Conservation (phyloP, 1,139 yeast species). For the Kodamaea fungicola region DNA sequence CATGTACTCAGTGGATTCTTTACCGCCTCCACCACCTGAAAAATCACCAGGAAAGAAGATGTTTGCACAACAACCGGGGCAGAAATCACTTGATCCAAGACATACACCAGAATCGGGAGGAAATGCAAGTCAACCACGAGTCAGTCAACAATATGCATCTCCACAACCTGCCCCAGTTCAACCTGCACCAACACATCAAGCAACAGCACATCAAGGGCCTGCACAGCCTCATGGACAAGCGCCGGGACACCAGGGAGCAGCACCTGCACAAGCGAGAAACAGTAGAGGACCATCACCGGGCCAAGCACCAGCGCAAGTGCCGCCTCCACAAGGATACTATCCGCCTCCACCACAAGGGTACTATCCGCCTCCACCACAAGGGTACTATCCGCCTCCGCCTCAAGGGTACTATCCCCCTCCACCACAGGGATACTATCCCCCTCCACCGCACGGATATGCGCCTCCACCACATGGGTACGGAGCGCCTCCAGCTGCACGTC, state of each 20-base stretch:
- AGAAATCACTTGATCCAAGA: background rate
- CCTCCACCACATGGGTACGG: conserved; percentile 8
- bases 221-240: background rate
- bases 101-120: background rate
- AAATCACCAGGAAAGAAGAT: background rate
- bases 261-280: conserved; percentile 5
- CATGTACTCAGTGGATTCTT: background rate
- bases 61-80: conserved; percentile 1
- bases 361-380: conserved; percentile 16
- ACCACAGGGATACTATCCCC: conserved; percentile 9
- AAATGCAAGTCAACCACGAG: background rate
- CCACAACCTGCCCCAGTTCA: conserved; percentile 7
- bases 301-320: conserved; percentile 6
- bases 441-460: conserved; percentile 8
- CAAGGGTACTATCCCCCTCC: conserved; percentile 17
- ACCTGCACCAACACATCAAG: background rate
- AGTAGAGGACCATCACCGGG: conserved; percentile 6
- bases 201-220: background rate
- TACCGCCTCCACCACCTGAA: conserved; percentile 3
- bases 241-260: background rate
- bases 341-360: conserved; percentile 9
- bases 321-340: conserved; percentile 16
- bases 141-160: background rate
- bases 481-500: conserved; percentile 6
- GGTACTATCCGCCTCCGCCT: conserved; percentile 12